Percentiles rank a stretch among this genome's conserved stretches.
Conservation (phyloP, 208 protist species). For the Porcisia deanei region DNA sequence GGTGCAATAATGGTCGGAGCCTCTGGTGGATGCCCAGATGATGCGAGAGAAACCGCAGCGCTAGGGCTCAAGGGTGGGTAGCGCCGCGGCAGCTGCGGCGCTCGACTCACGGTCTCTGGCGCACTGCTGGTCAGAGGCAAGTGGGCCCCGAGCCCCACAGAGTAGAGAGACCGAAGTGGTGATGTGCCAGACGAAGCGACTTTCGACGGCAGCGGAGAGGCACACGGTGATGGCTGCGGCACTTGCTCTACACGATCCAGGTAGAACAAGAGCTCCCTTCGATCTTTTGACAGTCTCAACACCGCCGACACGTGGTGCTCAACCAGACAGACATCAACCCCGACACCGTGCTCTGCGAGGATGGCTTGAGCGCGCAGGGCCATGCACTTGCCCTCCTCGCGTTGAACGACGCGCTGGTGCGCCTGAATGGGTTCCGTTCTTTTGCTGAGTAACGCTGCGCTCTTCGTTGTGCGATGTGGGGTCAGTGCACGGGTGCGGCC, state of each 20-base stretch:
- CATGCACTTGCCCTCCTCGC: conserved; percentile 1
- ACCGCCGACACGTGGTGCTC: conserved; percentile 28
- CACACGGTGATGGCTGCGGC: background rate
- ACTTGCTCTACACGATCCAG: conserved; percentile 29
- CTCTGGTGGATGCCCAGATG: background rate
- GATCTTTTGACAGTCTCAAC: conserved; percentile 42
- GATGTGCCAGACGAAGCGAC: background rate
- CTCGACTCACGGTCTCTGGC: background rate
- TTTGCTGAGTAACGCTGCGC: too few species aligned
- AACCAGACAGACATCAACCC: conserved; percentile 31
- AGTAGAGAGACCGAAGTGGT: background rate
- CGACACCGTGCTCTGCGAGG: conserved; percentile 30
- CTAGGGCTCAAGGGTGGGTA: background rate
- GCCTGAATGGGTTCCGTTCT: background rate
- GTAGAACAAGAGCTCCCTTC: conserved; percentile 44
- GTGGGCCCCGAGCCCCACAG: background rate
- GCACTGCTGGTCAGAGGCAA: background rate
- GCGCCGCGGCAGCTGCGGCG: background rate
- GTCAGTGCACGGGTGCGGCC: background rate
- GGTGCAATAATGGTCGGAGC: background rate
- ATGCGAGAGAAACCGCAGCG: background rate
- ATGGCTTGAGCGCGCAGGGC: conserved; percentile 20
- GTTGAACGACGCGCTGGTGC: conserved; percentile 7
- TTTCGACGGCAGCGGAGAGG: conserved; percentile 2
- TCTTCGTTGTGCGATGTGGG: background rate